Percentiles rank a stretch among this genome's conserved stretches.
phyloP scores from a whole-genome alignment of 1,139 yeast genomes.

The Yueomyces sp. region DNA sequence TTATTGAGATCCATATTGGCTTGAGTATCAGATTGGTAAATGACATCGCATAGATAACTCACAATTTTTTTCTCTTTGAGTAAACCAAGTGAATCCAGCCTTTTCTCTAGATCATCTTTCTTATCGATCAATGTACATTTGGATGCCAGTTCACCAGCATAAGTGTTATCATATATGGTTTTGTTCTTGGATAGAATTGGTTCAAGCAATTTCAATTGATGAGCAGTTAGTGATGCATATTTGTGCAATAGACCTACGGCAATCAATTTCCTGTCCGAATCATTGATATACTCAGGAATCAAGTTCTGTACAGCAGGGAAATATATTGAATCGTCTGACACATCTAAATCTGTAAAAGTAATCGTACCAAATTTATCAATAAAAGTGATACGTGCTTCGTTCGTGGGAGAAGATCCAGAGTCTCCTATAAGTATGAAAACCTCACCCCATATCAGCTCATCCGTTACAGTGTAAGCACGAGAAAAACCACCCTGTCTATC shows the following conservation, averaged over 20 bases:
- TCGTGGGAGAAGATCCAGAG: too few species aligned
- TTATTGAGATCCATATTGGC: constrained; percentile 54
- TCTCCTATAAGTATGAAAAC: not conserved
- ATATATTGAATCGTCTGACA: constrained; percentile 52
- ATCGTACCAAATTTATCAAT: constrained; percentile 60
- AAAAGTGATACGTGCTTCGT: not conserved
- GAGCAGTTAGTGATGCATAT: constrained; percentile 38
- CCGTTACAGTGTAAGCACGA: constrained; percentile 1
- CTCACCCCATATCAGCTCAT: not conserved
- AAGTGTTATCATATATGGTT: constrained; percentile 23
- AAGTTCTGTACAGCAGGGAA: constrained; percentile 73
- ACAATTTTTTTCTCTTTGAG: constrained; percentile 41
- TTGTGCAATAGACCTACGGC: constrained; percentile 66
- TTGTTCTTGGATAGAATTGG: constrained; percentile 4
- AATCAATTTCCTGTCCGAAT: constrained; percentile 58
- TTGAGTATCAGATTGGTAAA: constrained; percentile 43
- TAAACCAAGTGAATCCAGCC: constrained; percentile 42
- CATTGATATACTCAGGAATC: constrained; percentile 33
- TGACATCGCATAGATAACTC: constrained; percentile 56
- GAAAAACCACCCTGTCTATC: too few species aligned
- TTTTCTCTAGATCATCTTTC: constrained; percentile 23
- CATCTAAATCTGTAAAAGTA: constrained; percentile 46
- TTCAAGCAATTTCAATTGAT: constrained; percentile 13
- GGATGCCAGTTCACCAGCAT: constrained; percentile 61
- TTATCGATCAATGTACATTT: constrained; percentile 55